Conservation (phyloP, 345 rosid genomes). For the Sisymbrium irio region DNA sequence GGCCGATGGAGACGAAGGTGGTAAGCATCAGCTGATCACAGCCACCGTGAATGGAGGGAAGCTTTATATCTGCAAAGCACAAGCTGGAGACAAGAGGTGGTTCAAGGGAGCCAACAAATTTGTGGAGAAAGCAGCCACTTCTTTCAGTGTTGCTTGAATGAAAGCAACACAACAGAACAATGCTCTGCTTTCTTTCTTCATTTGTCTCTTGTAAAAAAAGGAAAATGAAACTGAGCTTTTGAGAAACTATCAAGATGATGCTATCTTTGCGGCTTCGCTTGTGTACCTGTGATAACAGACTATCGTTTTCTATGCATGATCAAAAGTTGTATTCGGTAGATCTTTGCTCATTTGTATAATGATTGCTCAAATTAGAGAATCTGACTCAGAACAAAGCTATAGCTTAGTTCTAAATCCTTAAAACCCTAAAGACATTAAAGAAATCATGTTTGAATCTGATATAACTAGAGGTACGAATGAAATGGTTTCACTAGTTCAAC, state of each 20-base stretch:
- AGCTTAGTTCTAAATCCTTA: neutral
- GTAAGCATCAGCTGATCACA: slow-evolving; percentile 80
- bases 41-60: slow-evolving; percentile 80
- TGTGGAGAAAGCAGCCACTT: slow-evolving; percentile 68
- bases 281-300: slow-evolving; percentile 20
- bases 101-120: slow-evolving; percentile 89
- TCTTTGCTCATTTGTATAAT: neutral
- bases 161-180: slow-evolving; percentile 20
- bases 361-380: neutral
- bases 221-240: slow-evolving; percentile 28
- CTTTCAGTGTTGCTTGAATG: slow-evolving; percentile 79
- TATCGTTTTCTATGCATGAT: neutral
- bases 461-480: neutral
- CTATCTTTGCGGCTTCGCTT: slow-evolving; percentile 29
- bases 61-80: slow-evolving; percentile 95
- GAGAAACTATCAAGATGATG: slow-evolving; percentile 33
- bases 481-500: neutral
- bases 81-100: slow-evolving; percentile 99
- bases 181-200: slow-evolving; percentile 29
- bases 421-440: neutral
- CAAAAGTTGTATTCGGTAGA: neutral
- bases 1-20: slow-evolving; percentile 97
- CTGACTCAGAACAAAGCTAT: neutral
- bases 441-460: slow-evolving; percentile 10
- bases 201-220: slow-evolving; percentile 34